Evolutionary conservation across 257 asterid species (phyloP).

Genomic region (Gentiana dahurica): DNA sequence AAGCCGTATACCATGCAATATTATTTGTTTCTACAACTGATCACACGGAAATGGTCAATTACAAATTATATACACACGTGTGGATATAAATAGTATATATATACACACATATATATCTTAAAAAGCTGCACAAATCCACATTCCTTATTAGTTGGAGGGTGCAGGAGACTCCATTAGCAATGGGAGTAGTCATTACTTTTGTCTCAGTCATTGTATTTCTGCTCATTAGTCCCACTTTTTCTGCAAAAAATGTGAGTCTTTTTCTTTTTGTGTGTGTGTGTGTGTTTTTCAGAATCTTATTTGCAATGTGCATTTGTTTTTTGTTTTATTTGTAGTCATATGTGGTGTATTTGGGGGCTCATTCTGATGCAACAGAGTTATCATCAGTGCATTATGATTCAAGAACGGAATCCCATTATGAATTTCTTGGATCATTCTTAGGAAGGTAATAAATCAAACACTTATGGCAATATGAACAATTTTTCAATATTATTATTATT

Average conservation of each 20-base stretch:
- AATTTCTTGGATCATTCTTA: conserved; percentile 70
- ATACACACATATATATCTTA: too few species aligned
- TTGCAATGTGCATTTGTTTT: conserved; percentile 1
- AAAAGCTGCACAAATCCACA: too few species aligned
- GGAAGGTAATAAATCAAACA: conserved; percentile 48
- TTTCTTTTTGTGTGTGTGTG: conserved; percentile 7
- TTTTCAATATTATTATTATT: too few species aligned
- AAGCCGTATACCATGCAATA: too few species aligned
- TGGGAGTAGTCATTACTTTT: conserved; percentile 19
- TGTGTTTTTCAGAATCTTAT: conserved; percentile 1
- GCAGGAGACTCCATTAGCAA: too few species aligned
- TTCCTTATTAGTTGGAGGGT: too few species aligned
- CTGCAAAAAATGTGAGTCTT: conserved; percentile 52
- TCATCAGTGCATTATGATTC: conserved; percentile 48
- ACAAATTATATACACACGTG: too few species aligned
- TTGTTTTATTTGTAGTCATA: conserved; percentile 35
- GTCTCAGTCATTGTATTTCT: conserved; percentile 35
- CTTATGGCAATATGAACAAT: too few species aligned
- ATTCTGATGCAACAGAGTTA: conserved; percentile 48
- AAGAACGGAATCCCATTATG: conserved; percentile 52
- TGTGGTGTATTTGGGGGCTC: conserved; percentile 91
- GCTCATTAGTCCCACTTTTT: conserved; percentile 59
- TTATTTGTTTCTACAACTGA: too few species aligned
- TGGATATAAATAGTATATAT: too few species aligned
- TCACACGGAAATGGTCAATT: too few species aligned